Conservation (phyloP, 441 rosid genomes). For the Populus hybrid region DNA sequence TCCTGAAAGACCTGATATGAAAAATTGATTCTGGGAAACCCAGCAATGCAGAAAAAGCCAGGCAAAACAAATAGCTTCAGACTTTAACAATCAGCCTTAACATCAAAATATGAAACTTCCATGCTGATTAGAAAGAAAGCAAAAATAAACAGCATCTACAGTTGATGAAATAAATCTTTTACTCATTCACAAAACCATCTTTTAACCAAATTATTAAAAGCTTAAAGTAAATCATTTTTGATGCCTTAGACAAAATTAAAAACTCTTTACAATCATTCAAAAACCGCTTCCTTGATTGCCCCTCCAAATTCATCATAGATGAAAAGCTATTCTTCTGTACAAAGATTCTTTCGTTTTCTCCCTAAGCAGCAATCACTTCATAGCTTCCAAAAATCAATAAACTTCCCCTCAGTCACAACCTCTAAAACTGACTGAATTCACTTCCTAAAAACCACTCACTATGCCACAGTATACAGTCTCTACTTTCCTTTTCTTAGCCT, state of each 20-base stretch:
- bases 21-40: constrained; percentile 96
- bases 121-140: not conserved
- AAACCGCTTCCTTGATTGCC: not conserved
- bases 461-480: not conserved
- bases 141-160: not conserved
- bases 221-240: not conserved
- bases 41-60: constrained; percentile 42
- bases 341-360: not conserved
- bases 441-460: not conserved
- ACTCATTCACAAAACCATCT: not conserved
- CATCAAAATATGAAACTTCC: constrained; percentile 3
- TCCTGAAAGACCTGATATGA: constrained; percentile 97
- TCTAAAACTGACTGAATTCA: not conserved
- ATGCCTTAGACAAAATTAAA: not conserved
- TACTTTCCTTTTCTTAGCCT: not conserved
- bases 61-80: constrained; percentile 25
- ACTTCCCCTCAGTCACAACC: not conserved
- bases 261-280: not conserved
- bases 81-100: constrained; percentile 18
- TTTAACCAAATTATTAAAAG: not conserved
- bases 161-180: not conserved
- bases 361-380: not conserved
- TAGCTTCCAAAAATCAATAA: not conserved
- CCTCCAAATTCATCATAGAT: not conserved
- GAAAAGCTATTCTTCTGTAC: not conserved